Conservation (phyloP, 306 rosid species). For the Malus asiatica region DNA sequence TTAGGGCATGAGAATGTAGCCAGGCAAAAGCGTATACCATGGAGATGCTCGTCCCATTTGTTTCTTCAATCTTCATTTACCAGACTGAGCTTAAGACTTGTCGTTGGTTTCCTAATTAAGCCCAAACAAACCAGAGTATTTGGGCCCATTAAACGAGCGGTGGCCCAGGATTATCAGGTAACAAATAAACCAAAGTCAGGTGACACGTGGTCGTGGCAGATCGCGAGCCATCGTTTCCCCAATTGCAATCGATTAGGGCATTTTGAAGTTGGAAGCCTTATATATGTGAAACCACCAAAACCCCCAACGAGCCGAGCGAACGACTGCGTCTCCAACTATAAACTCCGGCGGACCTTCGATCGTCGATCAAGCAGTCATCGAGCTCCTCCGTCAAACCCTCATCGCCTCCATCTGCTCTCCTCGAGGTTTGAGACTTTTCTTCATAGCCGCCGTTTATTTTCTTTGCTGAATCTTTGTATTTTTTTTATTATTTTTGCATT, state of each 20-base stretch:
- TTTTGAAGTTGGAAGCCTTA: neutral
- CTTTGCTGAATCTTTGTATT: neutral
- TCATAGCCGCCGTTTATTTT: neutral
- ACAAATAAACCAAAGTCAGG: neutral
- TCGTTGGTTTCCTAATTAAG: too few species aligned
- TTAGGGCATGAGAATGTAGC: neutral
- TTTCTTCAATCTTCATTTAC: neutral
- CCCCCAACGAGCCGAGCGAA: neutral
- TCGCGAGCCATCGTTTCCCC: neutral
- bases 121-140: neutral
- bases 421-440: neutral
- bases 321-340: neutral
- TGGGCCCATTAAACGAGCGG: neutral
- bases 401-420: neutral
- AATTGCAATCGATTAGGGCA: constrained; percentile 15
- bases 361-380: neutral
- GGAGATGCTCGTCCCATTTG: neutral
- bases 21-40: too few species aligned
- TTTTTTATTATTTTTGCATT: neutral
- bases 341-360: constrained; percentile 1
- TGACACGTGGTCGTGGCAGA: constrained; percentile 7
- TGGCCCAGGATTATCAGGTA: neutral
- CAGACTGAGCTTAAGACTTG: too few species aligned
- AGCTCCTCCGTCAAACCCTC: neutral
- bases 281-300: constrained; percentile 1